Evolutionary conservation across 345 rosid species (phyloP).

Genomic region (Aethionema arabicum): DNA sequence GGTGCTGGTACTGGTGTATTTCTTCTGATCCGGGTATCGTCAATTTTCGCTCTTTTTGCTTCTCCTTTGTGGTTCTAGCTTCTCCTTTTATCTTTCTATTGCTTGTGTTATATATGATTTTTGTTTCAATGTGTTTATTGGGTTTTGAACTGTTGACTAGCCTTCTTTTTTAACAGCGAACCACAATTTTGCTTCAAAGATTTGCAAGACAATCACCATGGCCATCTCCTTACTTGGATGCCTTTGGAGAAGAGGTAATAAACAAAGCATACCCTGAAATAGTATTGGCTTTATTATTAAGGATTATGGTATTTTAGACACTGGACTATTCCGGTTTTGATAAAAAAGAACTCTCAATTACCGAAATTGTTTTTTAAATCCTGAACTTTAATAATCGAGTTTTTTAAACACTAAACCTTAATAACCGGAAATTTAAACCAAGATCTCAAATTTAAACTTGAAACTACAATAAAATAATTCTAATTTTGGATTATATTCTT

Average conservation of each 20-base stretch:
- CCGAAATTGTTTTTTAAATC: no score
- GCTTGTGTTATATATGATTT: slow-evolving; percentile 7
- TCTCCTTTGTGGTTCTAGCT: slow-evolving; percentile 14
- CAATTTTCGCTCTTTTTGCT: slow-evolving; percentile 1
- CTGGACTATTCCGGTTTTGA: no score
- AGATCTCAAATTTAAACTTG: no score
- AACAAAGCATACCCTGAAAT: neutral
- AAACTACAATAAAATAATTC: no score
- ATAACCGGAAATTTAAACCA: no score
- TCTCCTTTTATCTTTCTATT: slow-evolving; percentile 5
- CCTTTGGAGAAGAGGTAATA: slow-evolving; percentile 92
- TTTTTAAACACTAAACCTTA: no score
- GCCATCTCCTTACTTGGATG: slow-evolving; percentile 95
- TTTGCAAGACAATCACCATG: slow-evolving; percentile 79
- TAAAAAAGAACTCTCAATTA: no score
- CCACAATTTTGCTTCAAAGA: slow-evolving; percentile 79
- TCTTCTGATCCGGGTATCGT: slow-evolving; percentile 69
- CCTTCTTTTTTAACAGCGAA: slow-evolving; percentile 48
- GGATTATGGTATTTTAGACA: no score
- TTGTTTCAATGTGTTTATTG: slow-evolving; percentile 14
- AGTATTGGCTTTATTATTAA: no score
- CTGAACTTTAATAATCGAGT: no score
- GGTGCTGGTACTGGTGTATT: slow-evolving; percentile 89
- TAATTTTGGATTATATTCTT: no score
- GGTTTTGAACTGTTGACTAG: slow-evolving; percentile 18